phyloP scores from a whole-genome alignment of 139 green algal genomes.

The Chlamydomonas sp. region DNA sequence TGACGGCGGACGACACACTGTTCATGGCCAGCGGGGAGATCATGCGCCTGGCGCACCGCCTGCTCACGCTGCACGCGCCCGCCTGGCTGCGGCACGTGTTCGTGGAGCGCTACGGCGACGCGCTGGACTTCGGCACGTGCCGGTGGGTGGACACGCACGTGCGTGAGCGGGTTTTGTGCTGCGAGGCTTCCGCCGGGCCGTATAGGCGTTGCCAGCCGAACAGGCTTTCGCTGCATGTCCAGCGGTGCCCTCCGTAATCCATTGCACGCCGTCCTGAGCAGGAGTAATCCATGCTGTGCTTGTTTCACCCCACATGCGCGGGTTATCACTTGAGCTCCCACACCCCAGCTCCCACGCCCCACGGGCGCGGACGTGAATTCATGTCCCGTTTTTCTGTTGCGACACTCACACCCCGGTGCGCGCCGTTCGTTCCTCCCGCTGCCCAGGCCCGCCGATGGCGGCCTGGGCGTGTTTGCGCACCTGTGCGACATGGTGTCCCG shows the following conservation, averaged over 20 bases:
- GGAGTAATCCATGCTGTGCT: too few species aligned
- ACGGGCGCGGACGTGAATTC: neutral
- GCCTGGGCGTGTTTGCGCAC: constrained; percentile 31
- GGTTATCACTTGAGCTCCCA: too few species aligned
- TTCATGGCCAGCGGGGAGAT: constrained; percentile 27
- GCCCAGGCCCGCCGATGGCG: constrained; percentile 25
- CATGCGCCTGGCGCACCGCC: constrained; percentile 31
- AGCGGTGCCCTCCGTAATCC: too few species aligned
- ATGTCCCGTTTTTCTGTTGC: neutral
- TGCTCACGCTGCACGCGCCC: constrained; percentile 17
- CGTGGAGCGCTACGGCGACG: constrained; percentile 15
- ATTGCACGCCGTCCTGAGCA: too few species aligned
- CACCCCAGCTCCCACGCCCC: too few species aligned
- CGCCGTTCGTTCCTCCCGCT: neutral
- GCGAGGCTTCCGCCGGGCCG: too few species aligned
- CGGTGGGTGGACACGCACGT: neutral
- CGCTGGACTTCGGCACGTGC: constrained; percentile 32
- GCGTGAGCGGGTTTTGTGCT: neutral
- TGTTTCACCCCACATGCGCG: too few species aligned
- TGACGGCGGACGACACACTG: constrained; percentile 25
- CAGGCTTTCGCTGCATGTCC: too few species aligned
- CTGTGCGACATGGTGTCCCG: constrained; percentile 22
- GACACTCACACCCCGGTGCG: neutral
- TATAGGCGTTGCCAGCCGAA: too few species aligned
- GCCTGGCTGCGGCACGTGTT: constrained; percentile 31